These are phyloP conservation scores for Yamadazyma ubonensis DNA, from an alignment of 805 yeast genomes.

Conservation along the genomic window DNA sequence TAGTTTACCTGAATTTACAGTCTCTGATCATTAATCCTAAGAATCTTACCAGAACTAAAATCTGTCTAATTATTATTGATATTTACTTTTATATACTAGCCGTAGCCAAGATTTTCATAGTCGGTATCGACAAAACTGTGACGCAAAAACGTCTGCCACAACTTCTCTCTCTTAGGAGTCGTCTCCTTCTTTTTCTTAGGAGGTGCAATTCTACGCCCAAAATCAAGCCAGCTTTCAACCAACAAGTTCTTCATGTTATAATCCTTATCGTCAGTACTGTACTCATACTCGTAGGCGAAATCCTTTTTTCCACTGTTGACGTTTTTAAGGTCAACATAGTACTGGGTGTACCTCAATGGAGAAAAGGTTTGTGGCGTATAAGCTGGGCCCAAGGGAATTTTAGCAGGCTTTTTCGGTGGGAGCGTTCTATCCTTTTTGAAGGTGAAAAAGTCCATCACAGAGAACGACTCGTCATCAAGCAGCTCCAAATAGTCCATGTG, in stretches of 20 bases:
- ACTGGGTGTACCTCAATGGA: conserved; percentile 72
- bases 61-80: too few relatives aligned
- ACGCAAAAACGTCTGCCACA: conserved; percentile 58
- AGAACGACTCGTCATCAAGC: conserved; percentile 20
- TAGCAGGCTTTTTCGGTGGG: conserved; percentile 59
- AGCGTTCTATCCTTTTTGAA: conserved; percentile 53
- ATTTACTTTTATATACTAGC: conserved; percentile 19
- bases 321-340: conserved; percentile 59
- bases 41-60: too few relatives aligned
- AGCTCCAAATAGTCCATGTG: conserved; percentile 28
- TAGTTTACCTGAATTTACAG: too few relatives aligned
- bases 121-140: conserved; percentile 65
- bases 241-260: conserved; percentile 54
- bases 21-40: too few relatives aligned
- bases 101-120: conserved; percentile 53
- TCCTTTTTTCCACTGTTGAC: conserved; percentile 45
- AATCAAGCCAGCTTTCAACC: conserved; percentile 60
- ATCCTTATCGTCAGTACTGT: conserved; percentile 62
- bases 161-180: conserved; percentile 26
- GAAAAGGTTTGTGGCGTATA: conserved; percentile 68
- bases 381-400: conserved; percentile 68
- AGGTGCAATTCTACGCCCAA: conserved; percentile 54
- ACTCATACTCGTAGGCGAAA: conserved; percentile 64
- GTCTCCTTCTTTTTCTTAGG: conserved; percentile 27
- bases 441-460: conserved; percentile 12